Conservation (phyloP, 2,329 filamentous ascomycete species). For the Fusarium concolor region DNA sequence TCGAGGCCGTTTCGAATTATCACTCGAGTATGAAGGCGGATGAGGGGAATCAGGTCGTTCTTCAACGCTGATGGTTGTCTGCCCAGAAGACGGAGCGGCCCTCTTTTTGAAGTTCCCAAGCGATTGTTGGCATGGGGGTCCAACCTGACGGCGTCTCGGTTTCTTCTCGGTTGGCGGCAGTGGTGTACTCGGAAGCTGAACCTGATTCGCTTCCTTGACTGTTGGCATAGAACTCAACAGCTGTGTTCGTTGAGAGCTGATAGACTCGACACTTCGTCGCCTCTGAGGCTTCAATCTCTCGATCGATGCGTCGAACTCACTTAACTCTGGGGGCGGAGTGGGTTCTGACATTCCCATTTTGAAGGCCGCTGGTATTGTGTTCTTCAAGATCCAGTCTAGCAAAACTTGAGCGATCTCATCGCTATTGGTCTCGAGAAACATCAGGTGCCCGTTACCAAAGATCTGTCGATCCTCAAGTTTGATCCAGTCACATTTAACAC, state of each 20-base stretch:
- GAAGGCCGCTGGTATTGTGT: not conserved
- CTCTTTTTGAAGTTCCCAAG: slow-evolving; percentile 5
- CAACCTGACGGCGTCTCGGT: not conserved
- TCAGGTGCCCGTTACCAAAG: slow-evolving; percentile 66
- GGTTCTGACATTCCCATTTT: not conserved
- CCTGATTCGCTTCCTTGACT: not conserved
- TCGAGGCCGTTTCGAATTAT: slow-evolving; percentile 15
- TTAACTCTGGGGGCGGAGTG: slow-evolving; percentile 3
- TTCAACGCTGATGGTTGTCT: slow-evolving; percentile 2
- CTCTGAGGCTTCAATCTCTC: not conserved
- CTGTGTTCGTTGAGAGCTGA: not conserved
- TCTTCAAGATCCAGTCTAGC: slow-evolving; percentile 51
- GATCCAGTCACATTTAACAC: slow-evolving; percentile 58
- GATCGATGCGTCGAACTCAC: not conserved
- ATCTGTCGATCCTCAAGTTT: slow-evolving; percentile 58
- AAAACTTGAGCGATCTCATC: slow-evolving; percentile 55
- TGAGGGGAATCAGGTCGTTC: not conserved
- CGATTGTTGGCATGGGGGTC: not conserved
- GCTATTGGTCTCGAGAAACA: slow-evolving; percentile 66
- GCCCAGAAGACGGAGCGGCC: slow-evolving; percentile 4
- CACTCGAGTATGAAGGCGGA: not conserved
- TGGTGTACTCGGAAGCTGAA: slow-evolving; percentile 1
- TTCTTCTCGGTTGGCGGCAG: not conserved
- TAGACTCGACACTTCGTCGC: not conserved
- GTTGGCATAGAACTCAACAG: not conserved